Evolutionary conservation across 2,329 filamentous ascomycete species (phyloP), one percentile per base, ranked within the genome.

Genomic region (Alternaria angustiovoidea): DNA sequence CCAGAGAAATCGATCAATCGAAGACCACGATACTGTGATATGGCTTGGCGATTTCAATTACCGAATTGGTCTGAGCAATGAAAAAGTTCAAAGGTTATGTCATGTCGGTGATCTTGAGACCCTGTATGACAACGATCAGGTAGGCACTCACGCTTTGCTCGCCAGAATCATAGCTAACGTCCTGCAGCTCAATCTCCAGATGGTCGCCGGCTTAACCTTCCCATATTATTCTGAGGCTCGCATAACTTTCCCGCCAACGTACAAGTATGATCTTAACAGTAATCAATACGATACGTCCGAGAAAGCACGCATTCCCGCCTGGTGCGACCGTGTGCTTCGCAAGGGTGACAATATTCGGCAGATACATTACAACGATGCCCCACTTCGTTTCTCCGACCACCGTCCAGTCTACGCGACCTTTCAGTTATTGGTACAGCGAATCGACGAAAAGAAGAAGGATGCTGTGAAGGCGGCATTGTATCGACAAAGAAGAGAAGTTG

Each of bases 21-120:
- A 95, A 70, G 91, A 98, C 75, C 95, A 99, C 75, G 93, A 91
- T 66, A 89, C 91, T 22, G 90, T 98, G 36, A 90, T 80, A 54
- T 99, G 95, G 94, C 86, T 97, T 42, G 95, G 95, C 5, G 95
- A 99, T 78, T 99, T 99, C 83, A 99, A 99, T 75, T 99, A 99
- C 79, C 90, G 95, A 18, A 96, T 99, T 70, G 94, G 94, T 1
- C 84, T 98, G 58, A 86, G 85, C 44, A 88, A 92, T 65, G 93
- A 97, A 39, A 89, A 86, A 61, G 92, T 93, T 7, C 89, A 91
- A 66, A 86, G 89, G 32, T 81, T 96, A 9, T 88, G 97, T 55
- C 86, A 89, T 69, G 85, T 86, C 55, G 83, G 87, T 26, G 90
- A 97, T 71, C 83, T 96, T 11, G 91, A 90, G 57, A 89, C 85